Base-by-base conservation (phyloP, 1,139 yeast genomes). In the Pichia sp. region DNA sequence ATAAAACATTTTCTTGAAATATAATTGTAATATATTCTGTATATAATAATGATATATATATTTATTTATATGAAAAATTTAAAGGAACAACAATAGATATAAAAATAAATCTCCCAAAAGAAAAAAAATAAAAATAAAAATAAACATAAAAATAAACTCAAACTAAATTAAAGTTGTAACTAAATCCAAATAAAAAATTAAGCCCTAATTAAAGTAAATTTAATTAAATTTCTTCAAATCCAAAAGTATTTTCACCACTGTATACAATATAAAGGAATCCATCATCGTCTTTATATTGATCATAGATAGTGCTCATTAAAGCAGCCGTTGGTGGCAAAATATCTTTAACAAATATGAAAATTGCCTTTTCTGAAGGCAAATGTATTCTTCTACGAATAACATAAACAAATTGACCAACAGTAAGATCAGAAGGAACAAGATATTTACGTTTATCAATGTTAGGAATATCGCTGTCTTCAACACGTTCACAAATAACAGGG, bases 271-370 rank as follows among this genome's bases (percentile, higher is more conserved):
- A 92, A 63, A 92, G 78, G 70, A 92, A 92, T 38, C 98, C 98
- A 66, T 92, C 98, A 64, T 90, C 90, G 65, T 92, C 98, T 72
- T 89, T 89, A 70, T 92, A 96, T 68, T 92, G 97, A 62, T 89
- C 95, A 65, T 92, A 92, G 56, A 92, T 86, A 32, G 92, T 79
- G 60, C 95, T 85, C 90, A 92, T 89, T 60, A 92, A 78, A 31
- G 97, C 95, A 28, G 97, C 97, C 2, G 98, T 92, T 44, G 97
- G 97, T 28, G 98, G 98, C 60, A 92, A 77, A 52, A 92, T 90
- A 66, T 92, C 98, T 65, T 92, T 90, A 54, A 92, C 95, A 68
- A 92, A 92, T 58, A 92, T 89, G 69, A 92, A 92, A 58, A 92
- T 90, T 43, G 98, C 98, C 82, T 92, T 90, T 69, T 92, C 98